A percentile compares a stretch with the other conserved stretches of the same genome.
Evolutionary conservation across 176 grass and related monocot species (phyloP).

Genomic region (Cymbopogon citratus): DNA sequence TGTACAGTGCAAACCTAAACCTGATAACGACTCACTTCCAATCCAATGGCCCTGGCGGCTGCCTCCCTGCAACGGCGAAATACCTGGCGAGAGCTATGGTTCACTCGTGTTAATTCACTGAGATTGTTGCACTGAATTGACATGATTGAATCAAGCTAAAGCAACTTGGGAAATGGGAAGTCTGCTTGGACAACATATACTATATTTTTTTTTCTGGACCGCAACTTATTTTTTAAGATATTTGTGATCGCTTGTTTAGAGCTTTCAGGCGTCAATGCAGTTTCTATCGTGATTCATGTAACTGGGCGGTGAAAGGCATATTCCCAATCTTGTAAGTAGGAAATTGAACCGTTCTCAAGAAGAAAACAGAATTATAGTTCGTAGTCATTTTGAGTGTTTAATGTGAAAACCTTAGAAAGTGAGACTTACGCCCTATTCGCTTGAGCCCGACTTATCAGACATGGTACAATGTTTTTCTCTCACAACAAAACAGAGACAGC

Average conservation of each 20-base stretch:
- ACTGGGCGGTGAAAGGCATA: background rate
- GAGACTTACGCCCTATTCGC: no score
- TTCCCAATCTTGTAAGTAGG: background rate
- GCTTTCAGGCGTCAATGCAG: background rate
- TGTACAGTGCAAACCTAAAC: background rate
- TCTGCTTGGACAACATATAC: background rate
- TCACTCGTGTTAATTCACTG: background rate
- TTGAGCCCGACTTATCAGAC: no score
- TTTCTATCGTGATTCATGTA: background rate
- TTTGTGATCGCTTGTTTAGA: no score
- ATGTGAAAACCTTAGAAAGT: background rate
- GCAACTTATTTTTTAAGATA: no score
- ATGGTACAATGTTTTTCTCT: no score
- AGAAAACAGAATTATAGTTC: background rate
- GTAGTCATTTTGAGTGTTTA: background rate
- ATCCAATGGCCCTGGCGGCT: no score
- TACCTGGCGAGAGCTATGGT: background rate
- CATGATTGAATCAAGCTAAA: background rate
- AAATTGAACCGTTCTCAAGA: background rate
- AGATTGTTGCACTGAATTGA: background rate
- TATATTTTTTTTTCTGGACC: background rate
- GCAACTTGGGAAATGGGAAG: no score
- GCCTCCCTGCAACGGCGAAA: background rate
- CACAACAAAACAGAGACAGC: no score
- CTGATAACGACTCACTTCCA: background rate